Base-by-base conservation (phyloP, 306 rosid species). In the Luffa aegyptiaca region DNA sequence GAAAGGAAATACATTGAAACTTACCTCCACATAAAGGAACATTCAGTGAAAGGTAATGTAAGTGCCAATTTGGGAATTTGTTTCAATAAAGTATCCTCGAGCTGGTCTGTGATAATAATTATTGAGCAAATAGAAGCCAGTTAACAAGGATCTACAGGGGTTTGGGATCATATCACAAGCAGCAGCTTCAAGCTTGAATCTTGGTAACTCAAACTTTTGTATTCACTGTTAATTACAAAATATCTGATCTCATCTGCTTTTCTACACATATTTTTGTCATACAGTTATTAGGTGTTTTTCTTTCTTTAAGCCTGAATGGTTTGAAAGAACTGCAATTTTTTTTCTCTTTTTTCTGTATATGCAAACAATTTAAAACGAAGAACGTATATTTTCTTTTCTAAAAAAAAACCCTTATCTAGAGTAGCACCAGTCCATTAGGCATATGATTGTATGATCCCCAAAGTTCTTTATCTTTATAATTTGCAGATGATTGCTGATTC, bases 121-220 rank as follows among this genome's bases (percentile, higher is more conserved):
- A 44, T 71, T 21, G 37, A 71, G 18, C 37, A 70, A 44, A 56
- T 44, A 45, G 36, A 20, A 20, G 76, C 56, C 56, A 70, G 56
- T n/a, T 17, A 45, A 20, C 37, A 69, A 69, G 36, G 26, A 42
- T 20, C 52, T 41, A 42, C 55, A 41, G 21, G 75, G 51, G 35
- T 42, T 70, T 70, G 76, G 37, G 77, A 72, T 72, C 58, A 72
- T 72, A 46, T 46, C 58, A 51, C 31, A 49, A 49, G 78, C 44
- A 72, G 61, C 45, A 73, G 61, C 61, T 73, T 73, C 76, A 45
- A 72, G 77, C 76, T 21, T 46, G 21, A 72, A 72, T 45, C 12
- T 20, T 12, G 77, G 58, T 48, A 26, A 26, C 58, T 72, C 77
- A 21, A 49, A 8, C 13, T 48, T 71, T 73, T 73, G 78, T 73